A percentile compares a stretch with the other conserved stretches of the same genome.
These are phyloP conservation scores for Kwoniella dendrophila DNA, from an alignment of 768 basidiomycete genomes.

Conservation along the genomic window DNA sequence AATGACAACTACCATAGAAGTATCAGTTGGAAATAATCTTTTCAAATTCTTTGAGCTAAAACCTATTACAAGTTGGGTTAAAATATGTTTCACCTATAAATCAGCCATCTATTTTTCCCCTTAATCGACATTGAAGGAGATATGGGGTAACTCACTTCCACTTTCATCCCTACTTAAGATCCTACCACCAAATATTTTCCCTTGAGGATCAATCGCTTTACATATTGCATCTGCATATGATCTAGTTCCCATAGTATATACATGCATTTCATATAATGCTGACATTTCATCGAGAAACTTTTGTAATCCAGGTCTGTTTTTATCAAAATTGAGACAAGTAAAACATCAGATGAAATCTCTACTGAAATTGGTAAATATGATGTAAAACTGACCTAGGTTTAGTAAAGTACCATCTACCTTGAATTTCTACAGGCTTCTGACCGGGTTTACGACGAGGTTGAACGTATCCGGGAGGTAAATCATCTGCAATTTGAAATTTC, in stretches of 20 bases:
- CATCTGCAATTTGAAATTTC: slow-evolving; percentile 83
- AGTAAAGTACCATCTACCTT: slow-evolving; percentile 94
- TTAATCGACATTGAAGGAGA: too few species aligned
- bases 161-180: slow-evolving; percentile 93
- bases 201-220: slow-evolving; percentile 86
- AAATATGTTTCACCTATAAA: too few species aligned
- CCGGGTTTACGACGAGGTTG: slow-evolving; percentile 22
- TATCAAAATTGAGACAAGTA: not conserved
- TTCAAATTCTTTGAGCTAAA: slow-evolving; percentile 85
- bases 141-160: slow-evolving; percentile 69
- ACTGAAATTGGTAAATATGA: not conserved
- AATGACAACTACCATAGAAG: slow-evolving; percentile 98
- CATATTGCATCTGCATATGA: slow-evolving; percentile 96
- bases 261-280: slow-evolving; percentile 93
- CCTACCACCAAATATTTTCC: slow-evolving; percentile 79
- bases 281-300: slow-evolving; percentile 74
- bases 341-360: not conserved
- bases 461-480: slow-evolving; percentile 61
- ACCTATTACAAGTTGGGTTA: slow-evolving; percentile 64
- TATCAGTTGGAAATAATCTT: slow-evolving; percentile 92
- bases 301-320: slow-evolving; percentile 72
- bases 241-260: slow-evolving; percentile 99
- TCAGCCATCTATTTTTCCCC: too few species aligned
- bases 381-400: slow-evolving; percentile 78
- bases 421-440: slow-evolving; percentile 44